phyloP scores from a whole-genome alignment of 2,329 filamentous ascomycete species.

The Conoideocrella luteorostrata region DNA sequence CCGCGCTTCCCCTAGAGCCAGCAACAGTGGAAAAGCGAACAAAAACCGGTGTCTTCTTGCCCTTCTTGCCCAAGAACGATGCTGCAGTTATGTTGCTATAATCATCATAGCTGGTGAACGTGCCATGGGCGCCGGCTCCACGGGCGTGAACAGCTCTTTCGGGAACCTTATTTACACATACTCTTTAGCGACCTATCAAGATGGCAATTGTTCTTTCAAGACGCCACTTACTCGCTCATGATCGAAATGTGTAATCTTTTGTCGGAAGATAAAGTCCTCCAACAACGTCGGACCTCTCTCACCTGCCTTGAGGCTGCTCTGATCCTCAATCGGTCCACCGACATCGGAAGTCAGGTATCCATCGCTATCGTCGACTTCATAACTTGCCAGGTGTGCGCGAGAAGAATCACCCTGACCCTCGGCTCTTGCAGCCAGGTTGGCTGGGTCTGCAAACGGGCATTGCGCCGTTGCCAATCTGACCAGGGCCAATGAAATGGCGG shows the following conservation, averaged over 20 bases:
- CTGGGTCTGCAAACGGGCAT: constrained; percentile 28
- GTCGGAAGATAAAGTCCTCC: constrained; percentile 66
- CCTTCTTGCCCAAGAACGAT: constrained; percentile 51
- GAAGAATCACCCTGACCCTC: constrained; percentile 17
- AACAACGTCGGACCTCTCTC: constrained; percentile 60
- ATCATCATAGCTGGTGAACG: constrained; percentile 61
- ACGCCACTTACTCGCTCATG: constrained; percentile 54
- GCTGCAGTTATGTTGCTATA: constrained; percentile 63
- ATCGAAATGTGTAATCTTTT: constrained; percentile 66
- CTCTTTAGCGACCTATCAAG: background rate
- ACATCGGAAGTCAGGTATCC: constrained; percentile 59
- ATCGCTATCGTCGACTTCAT: constrained; percentile 46
- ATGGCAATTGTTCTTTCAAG: background rate
- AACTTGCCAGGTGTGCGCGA: constrained; percentile 25
- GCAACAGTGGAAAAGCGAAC: constrained; percentile 71
- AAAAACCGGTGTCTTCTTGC: constrained; percentile 56
- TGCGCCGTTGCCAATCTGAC: constrained; percentile 20
- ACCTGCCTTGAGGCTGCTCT: constrained; percentile 60
- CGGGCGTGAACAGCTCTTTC: constrained; percentile 65
- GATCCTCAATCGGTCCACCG: constrained; percentile 62
- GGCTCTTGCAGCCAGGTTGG: constrained; percentile 18
- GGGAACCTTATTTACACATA: constrained; percentile 35
- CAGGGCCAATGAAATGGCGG: constrained; percentile 20
- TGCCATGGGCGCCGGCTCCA: constrained; percentile 63
- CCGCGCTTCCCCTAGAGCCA: constrained; percentile 60